Evolutionary conservation across 176 grass and related monocot genomes (phyloP), one percentile per base, ranked within the genome.

Genomic region (Aegilops longissima): DNA sequence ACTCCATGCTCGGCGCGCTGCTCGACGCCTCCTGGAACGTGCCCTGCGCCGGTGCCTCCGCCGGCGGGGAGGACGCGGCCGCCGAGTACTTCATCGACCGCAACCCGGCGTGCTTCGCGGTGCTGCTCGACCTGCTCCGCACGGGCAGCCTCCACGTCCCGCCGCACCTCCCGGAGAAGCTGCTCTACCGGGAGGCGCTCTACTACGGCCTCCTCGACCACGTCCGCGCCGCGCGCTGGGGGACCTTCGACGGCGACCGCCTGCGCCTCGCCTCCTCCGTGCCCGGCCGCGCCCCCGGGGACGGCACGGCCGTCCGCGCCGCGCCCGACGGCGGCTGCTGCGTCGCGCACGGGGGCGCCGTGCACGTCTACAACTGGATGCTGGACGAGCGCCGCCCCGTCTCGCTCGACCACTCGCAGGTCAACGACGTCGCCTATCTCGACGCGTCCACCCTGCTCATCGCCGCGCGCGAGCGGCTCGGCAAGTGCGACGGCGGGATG

Each of bases 291-390:
- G 96, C 96, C 0, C 93, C 96, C 2, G 96, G 96, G 44, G 96
- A 98, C 77, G 96, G 96, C 25, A 96, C 96, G 12, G 93, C 96
- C 64, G 82, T 98, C 83, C 93, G 96, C 21, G 96, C 92, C 0
- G 70, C 91, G 9, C 96, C 93, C 40, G 96, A 98, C 81, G 96
- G 93, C 20, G 96, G 96, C 1, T 98, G 93, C 82, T 96, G 93
- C 89, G 96, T 98, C 38, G 96, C 96, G 76, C 96, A 98, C 80
- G 93, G 96, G 25, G 89, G 92, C 78, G 88, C 91, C 33, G 93
- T 96, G 62, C 96, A 88, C 89, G 90, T 94, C 6, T 98, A 98
- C 87, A 93, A 98, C 81, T 98, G 93, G 96, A 94, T 96, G 93
- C 91, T 98, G 35, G 92, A 98, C 73, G 92, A 94, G 81, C 94